Evolutionary conservation across 164 flowering plant genomes (phyloP).

Genomic region (Kingdonia uniflora): DNA sequence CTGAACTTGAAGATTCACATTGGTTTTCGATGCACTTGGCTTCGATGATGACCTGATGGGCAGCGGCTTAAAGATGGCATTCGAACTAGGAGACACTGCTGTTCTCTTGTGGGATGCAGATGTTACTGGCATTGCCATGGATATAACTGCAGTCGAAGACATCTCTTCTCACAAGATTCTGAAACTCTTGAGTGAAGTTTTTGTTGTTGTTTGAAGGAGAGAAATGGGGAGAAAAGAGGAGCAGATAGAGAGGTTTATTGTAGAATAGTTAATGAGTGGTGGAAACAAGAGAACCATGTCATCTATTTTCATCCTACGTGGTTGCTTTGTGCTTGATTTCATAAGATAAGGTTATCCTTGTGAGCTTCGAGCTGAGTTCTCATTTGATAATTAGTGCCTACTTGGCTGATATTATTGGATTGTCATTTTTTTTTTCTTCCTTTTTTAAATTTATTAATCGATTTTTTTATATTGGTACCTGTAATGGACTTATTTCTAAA

Average conservation of each 20-base stretch:
- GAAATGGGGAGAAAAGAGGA: background rate
- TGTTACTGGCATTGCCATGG: constrained; percentile 45
- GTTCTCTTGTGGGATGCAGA: constrained; percentile 29
- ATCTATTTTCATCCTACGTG: constrained; percentile 4
- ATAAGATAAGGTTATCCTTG: constrained; percentile 6
- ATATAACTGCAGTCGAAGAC: constrained; percentile 55
- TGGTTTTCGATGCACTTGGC: constrained; percentile 13
- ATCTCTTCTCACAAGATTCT: constrained; percentile 12
- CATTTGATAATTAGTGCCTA: too few relatives aligned
- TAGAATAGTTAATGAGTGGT: constrained; percentile 5
- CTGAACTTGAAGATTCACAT: constrained; percentile 26
- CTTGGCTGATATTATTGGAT: too few relatives aligned
- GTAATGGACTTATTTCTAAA: too few relatives aligned
- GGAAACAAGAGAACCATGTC: constrained; percentile 7
- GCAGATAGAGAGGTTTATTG: constrained; percentile 2
- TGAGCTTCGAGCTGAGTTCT: too few relatives aligned
- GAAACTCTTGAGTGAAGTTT: background rate
- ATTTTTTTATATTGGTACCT: too few relatives aligned
- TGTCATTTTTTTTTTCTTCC: too few relatives aligned
- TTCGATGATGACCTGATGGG: constrained; percentile 28
- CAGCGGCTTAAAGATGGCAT: constrained; percentile 44
- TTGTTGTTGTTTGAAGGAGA: background rate
- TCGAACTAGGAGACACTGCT: constrained; percentile 14
- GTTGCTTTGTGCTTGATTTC: constrained; percentile 2
- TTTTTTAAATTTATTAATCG: too few relatives aligned